Base-by-base conservation (phyloP, 306 rosid species). In the Quercus aquifolioides region DNA sequence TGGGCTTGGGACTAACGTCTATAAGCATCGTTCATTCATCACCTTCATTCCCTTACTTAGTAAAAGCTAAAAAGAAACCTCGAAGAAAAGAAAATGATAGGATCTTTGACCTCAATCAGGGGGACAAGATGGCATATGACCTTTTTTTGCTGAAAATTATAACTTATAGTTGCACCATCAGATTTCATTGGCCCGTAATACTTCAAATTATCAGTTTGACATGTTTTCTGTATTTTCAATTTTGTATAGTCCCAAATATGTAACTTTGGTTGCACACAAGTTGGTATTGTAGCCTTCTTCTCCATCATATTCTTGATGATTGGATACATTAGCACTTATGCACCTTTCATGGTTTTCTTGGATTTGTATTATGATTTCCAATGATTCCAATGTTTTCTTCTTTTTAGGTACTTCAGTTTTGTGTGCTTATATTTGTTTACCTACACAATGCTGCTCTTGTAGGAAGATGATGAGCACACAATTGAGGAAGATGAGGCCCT, bases 381-480 rank as follows among this genome's bases (percentile, higher is more conserved):
- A 65, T 65, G 49, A 17, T 31, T 19, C 35, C 25, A 49, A 12
- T 49, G 54, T 12, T 68, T 5, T 35, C 20, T 21, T 35, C 20
- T 68, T 19, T 58, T 14, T 73, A 11, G 55, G 35, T 28, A 2
- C 31, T 30, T 74, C 4, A 3, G 28, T 69, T 67, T 33, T 33
- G 20, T 25, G n/a, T 68, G 8, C 72, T 35, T 68, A 68, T 46
- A 68, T 6, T 43, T 74, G 79, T 55, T 76, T 78, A 71, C 69
- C 49, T 78, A 67, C 77, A 68, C 80, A 78, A 64, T 73, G 81
- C 73, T 85, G 70, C 83, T 85, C 75, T 88, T 92, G 89, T 86
- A 95, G 99, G 99, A 91, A 88, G 98, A 95, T 83, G 94, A 91
- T 80, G 98, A 95, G 77, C 92, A 79, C 75, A 92, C 97, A 54